A percentile compares a stretch with the other conserved stretches of the same genome.
Evolutionary conservation across 371 early-diverging fungal genomes (phyloP).

Genomic region (Mucor racemosus): DNA sequence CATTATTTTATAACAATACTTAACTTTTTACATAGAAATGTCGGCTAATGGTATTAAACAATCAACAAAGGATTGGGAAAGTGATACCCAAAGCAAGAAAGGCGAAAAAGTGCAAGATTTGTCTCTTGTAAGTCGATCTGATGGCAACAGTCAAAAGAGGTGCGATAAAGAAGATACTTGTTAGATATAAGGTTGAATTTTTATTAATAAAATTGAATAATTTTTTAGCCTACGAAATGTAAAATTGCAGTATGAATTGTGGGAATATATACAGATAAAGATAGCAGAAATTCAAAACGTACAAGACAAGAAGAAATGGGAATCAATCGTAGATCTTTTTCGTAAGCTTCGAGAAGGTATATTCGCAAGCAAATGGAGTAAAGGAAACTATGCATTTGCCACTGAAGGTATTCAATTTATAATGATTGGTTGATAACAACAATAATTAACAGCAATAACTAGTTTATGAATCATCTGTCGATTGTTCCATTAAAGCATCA

Average conservation of each 20-base stretch:
- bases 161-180: constrained; percentile 11
- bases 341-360: constrained; percentile 35
- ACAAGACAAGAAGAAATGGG: constrained; percentile 21
- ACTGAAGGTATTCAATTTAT: constrained; percentile 15
- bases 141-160: constrained; percentile 13
- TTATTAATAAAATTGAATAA: not conserved
- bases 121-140: constrained; percentile 23
- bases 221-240: constrained; percentile 19
- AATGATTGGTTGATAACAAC: not conserved
- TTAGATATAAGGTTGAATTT: not conserved
- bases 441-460: not conserved
- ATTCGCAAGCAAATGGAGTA: constrained; percentile 24
- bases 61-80: constrained; percentile 23
- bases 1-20: no score
- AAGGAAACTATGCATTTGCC: constrained; percentile 20
- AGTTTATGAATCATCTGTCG: constrained; percentile 28
- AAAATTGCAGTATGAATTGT: constrained; percentile 20
- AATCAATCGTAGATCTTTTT: constrained; percentile 13
- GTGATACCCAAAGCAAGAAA: not conserved
- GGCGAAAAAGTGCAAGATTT: constrained; percentile 11
- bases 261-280: constrained; percentile 16
- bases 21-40: not conserved
- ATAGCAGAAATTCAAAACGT: not conserved
- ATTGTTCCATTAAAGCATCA: constrained; percentile 19
- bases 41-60: not conserved